A percentile compares a stretch with the other conserved stretches of the same genome.
These are phyloP conservation scores for Podaxis sp. DNA, from an alignment of 768 basidiomycete species.

Conservation along the genomic window DNA sequence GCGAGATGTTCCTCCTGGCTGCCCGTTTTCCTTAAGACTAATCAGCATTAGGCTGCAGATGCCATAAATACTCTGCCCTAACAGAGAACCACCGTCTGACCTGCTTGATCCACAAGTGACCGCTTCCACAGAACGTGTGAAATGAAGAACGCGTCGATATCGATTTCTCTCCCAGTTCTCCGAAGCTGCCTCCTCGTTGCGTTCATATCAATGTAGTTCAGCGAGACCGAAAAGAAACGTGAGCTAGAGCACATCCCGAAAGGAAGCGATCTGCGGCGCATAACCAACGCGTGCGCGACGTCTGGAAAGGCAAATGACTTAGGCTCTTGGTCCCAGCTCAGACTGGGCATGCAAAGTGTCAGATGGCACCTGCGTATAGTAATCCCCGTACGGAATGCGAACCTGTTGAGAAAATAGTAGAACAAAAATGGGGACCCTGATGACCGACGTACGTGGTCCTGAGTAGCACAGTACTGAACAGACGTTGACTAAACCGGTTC, in stretches of 20 bases:
- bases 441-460: background rate
- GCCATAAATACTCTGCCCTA: constrained; percentile 15
- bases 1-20: constrained; percentile 10
- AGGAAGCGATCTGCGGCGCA: constrained; percentile 12
- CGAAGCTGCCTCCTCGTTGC: constrained; percentile 2
- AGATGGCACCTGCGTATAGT: constrained; percentile 4
- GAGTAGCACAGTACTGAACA: background rate
- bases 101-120: constrained; percentile 13
- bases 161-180: constrained; percentile 1
- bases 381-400: constrained; percentile 3
- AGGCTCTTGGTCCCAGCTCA: constrained; percentile 3
- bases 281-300: constrained; percentile 10
- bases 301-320: constrained; percentile 6
- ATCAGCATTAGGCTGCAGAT: constrained; percentile 14
- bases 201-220: background rate
- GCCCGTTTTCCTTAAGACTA: constrained; percentile 15
- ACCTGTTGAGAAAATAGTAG: background rate
- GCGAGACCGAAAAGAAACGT: background rate
- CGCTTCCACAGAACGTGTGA: constrained; percentile 6
- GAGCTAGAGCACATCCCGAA: background rate
- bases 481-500: background rate
- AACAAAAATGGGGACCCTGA: background rate
- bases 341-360: background rate
- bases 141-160: constrained; percentile 2
- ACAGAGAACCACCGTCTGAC: constrained; percentile 11